These are phyloP conservation scores for Mycena maculata DNA, from an alignment of 768 basidiomycete genomes.

Conservation along the genomic window DNA sequence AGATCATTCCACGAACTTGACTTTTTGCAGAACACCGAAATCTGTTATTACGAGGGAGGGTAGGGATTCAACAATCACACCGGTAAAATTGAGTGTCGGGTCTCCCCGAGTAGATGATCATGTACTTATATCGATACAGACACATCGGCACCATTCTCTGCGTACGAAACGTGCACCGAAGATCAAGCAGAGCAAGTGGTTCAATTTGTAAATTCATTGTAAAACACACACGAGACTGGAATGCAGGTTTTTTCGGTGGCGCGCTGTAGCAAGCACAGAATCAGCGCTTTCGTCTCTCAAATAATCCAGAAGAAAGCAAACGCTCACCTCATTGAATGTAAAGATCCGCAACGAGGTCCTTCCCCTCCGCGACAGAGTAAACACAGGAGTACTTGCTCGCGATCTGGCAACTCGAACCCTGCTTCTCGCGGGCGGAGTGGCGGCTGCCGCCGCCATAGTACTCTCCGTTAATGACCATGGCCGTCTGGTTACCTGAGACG, in stretches of 20 bases:
- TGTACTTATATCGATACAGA: no score
- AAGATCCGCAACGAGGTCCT: slow-evolving; percentile 13
- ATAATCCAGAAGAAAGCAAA: slow-evolving; percentile 7
- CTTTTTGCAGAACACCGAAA: no score
- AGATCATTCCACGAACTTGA: no score
- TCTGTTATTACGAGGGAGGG: no score
- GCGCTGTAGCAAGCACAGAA: background rate
- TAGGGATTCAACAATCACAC: no score
- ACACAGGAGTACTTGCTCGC: slow-evolving; percentile 4
- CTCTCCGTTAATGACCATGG: slow-evolving; percentile 15
- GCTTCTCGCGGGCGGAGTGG: slow-evolving; percentile 1
- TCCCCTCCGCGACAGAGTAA: slow-evolving; percentile 14
- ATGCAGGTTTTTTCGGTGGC: background rate
- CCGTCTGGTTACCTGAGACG: slow-evolving; percentile 4
- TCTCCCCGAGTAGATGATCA: no score
- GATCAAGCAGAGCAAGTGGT: slow-evolving; percentile 5
- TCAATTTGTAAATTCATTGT: slow-evolving; percentile 1
- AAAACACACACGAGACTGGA: background rate
- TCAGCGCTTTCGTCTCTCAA: slow-evolving; percentile 3
- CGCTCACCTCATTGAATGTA: slow-evolving; percentile 12
- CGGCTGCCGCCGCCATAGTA: slow-evolving; percentile 14
- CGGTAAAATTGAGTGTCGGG: no score
- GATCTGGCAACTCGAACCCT: slow-evolving; percentile 3
- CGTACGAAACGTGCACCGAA: slow-evolving; percentile 11
- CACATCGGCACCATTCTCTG: slow-evolving; percentile 7